Conservation (phyloP, 495 filamentous ascomycete species). For the Daldinia decipiens region DNA sequence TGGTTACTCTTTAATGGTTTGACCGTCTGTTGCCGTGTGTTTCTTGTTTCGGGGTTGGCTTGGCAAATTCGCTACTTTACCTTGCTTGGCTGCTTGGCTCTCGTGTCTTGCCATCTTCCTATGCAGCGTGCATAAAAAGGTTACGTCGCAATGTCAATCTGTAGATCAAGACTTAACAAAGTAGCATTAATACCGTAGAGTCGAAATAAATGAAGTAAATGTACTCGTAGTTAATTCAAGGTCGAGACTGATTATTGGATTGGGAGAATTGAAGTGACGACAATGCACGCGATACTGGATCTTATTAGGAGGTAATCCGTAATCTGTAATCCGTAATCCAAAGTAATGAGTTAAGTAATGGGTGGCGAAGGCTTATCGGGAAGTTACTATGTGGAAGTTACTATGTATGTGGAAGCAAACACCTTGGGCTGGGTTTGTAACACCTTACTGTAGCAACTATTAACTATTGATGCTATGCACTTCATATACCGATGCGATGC, state of each 20-base stretch:
- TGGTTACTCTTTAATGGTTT: conserved; percentile 12
- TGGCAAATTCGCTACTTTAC: conserved; percentile 23
- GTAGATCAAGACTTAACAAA: conserved; percentile 20
- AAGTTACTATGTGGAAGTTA: background rate
- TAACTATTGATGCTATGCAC: background rate
- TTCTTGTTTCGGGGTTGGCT: conserved; percentile 41
- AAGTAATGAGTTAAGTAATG: background rate
- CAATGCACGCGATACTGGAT: background rate
- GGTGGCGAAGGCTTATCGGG: conserved; percentile 18
- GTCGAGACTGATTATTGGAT: background rate
- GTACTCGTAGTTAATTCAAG: background rate
- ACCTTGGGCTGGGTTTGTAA: background rate
- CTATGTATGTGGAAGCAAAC: background rate
- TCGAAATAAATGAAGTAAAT: background rate
- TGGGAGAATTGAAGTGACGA: background rate
- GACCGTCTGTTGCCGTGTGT: conserved; percentile 29
- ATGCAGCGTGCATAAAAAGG: conserved; percentile 7
- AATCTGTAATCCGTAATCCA: too few relatives aligned
- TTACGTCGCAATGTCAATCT: conserved; percentile 34
- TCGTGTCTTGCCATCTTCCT: background rate
- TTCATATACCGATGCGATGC: background rate
- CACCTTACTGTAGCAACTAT: conserved; percentile 20
- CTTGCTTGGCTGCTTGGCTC: background rate
- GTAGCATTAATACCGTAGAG: background rate
- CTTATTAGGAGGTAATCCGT: too few relatives aligned